Conservation (phyloP, 768 basidiomycete genomes). For the Psilocybe subaeruginosa region DNA sequence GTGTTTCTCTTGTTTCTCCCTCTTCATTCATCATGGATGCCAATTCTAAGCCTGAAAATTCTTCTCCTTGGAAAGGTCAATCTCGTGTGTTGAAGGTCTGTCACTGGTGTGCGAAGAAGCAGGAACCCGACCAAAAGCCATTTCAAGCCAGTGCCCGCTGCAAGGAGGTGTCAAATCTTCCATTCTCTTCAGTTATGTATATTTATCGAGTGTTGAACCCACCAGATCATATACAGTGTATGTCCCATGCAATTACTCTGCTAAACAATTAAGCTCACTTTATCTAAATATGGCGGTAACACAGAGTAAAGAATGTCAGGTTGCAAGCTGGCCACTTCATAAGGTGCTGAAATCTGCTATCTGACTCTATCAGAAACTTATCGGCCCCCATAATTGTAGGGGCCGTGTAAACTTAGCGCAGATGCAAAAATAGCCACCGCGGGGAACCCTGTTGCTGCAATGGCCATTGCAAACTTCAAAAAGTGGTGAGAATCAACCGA, state of each 20-base stretch:
- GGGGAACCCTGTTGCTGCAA: constrained; percentile 15
- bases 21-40: background rate
- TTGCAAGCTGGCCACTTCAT: constrained; percentile 29
- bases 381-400: constrained; percentile 17
- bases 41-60: constrained; percentile 1
- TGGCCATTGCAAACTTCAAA: constrained; percentile 25
- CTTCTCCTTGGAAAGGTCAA: constrained; percentile 27
- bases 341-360: constrained; percentile 16
- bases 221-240: constrained; percentile 29
- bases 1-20: background rate
- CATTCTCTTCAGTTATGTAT: background rate
- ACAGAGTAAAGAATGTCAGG: constrained; percentile 29
- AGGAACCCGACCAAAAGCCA: constrained; percentile 23
- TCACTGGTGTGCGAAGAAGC: constrained; percentile 32
- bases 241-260: constrained; percentile 8
- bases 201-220: background rate
- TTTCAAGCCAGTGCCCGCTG: constrained; percentile 28
- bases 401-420: constrained; percentile 23
- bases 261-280: constrained; percentile 3
- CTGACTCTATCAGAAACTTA: constrained; percentile 8
- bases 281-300: constrained; percentile 14
- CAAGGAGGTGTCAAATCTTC: constrained; percentile 26
- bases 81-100: constrained; percentile 30
- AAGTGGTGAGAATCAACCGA: constrained; percentile 22
- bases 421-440: constrained; percentile 19